Evolutionary conservation across 345 rosid species (phyloP), one percentile per base, ranked within the genome.

Genomic region (Aquilaria sinensis): DNA sequence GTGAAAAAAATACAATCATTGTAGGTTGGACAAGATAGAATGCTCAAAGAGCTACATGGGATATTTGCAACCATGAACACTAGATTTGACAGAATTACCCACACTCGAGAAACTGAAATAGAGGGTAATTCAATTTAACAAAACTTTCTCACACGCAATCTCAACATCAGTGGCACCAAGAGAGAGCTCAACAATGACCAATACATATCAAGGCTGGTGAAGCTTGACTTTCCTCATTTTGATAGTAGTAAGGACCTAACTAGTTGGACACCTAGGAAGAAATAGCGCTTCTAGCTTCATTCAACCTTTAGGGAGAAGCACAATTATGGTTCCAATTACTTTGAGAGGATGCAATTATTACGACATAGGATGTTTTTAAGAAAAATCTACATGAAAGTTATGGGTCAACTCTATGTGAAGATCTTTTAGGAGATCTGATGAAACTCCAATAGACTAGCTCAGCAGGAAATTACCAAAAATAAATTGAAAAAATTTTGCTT

Each of bases 281-380:
- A 2, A 2, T 3, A 14, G 57, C 57, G 0, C 15, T 48, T 0
- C 2, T 57, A 1, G 57, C 63, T 15, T 66, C 15, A 12, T 66
- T 50, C 15, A 48, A 66, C 14, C 6, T 58, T 4, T 50, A 66
- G 13, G 56, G 45, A 0, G 65, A 61, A 10, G 55, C 65, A 4
- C 11, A 47, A 49, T 2, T 51, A 1, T 15, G 51, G 59, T 63
- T 4, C 29, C 57, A 63, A 16, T 5, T 63, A 0, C 0, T 53
- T 3, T 37, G 43, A 11, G 29, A 63, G 11, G 49, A 63, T 10
- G 13, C 6, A 12, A 13, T 2, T 3, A 8, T 46, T 2, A 30
- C 46, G 2, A 8, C 33, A 1, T 41, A 51, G 34, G 58, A 52
- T 3, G 23, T 10, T 8, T 51, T 62, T 12, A 56, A 11, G 9